A percentile compares a stretch with the other conserved stretches of the same genome.
Conservation (phyloP, 78 protist genomes). For the Pigoraptor vietnamica region DNA sequence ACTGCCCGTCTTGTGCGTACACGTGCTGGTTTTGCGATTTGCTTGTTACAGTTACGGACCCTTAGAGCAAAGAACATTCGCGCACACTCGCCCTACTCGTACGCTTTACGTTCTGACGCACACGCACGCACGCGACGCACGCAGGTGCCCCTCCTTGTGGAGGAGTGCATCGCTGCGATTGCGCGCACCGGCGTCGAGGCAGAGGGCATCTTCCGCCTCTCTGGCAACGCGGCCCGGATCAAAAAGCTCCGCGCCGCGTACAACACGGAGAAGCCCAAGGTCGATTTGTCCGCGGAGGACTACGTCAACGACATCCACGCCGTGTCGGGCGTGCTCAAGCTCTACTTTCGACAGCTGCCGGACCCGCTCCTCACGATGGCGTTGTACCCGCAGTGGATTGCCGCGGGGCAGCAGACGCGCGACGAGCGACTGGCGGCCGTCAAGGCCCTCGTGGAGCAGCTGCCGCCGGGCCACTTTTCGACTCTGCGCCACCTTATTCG, state of each 20-base stretch:
- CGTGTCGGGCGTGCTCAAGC: neutral
- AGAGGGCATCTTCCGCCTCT: neutral
- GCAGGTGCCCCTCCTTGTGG: neutral
- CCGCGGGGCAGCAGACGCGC: neutral
- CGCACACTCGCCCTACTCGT: too few relatives aligned
- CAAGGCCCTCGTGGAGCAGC: neutral
- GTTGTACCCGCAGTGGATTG: neutral
- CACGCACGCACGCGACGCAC: neutral
- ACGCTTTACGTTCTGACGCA: too few relatives aligned
- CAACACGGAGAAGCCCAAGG: neutral
- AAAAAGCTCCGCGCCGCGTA: neutral
- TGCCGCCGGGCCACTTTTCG: neutral
- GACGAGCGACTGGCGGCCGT: neutral
- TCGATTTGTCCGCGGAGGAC: neutral
- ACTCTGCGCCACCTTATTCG: neutral
- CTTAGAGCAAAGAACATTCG: too few relatives aligned
- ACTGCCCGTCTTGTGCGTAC: too few relatives aligned
- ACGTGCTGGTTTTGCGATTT: neutral
- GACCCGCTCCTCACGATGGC: neutral
- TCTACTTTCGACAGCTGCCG: slow-evolving; percentile 4
- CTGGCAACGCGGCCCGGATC: neutral
- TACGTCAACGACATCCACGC: neutral
- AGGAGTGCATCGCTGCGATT: neutral
- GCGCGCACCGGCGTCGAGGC: neutral
- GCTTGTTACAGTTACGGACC: too few relatives aligned